A percentile compares a stretch with the other conserved stretches of the same genome.
Evolutionary conservation across 495 filamentous ascomycete genomes (phyloP).

Genomic region (Penicillium samsonianum): DNA sequence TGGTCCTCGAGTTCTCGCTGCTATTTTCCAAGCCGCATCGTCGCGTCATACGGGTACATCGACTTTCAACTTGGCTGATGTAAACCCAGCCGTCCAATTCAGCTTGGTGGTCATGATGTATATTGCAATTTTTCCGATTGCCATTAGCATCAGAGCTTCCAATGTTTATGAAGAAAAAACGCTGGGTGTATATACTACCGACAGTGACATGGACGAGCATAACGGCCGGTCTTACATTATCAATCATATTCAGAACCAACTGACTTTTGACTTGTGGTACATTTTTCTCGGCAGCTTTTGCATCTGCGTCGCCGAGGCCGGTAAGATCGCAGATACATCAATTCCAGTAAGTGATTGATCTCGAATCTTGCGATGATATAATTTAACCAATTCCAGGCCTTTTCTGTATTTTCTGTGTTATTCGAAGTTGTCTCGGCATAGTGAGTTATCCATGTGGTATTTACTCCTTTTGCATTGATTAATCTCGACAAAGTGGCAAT

Average conservation of each 20-base stretch:
- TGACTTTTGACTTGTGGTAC: conserved; percentile 66
- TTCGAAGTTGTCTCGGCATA: conserved; percentile 90
- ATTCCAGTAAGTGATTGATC: conserved; percentile 37
- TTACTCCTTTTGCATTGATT: neutral
- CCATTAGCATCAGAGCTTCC: conserved; percentile 67
- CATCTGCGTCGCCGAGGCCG: conserved; percentile 57
- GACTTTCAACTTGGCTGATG: conserved; percentile 55
- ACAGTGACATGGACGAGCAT: conserved; percentile 41
- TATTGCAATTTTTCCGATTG: conserved; percentile 74
- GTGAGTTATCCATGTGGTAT: conserved; percentile 18
- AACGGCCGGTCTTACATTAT: conserved; percentile 47
- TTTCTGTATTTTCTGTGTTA: conserved; percentile 67
- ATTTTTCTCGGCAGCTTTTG: conserved; percentile 63
- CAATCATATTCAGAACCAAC: conserved; percentile 59
- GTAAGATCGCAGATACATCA: conserved; percentile 47
- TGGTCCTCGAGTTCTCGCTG: conserved; percentile 51
- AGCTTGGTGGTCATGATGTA: conserved; percentile 69
- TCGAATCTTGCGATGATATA: neutral
- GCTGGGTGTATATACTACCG: conserved; percentile 66
- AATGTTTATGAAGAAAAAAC: conserved; percentile 69
- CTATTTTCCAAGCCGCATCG: conserved; percentile 62
- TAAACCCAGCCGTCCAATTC: conserved; percentile 64
- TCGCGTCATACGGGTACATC: conserved; percentile 60
- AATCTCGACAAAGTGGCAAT: conserved; percentile 56
- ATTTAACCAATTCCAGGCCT: conserved; percentile 17